Evolutionary conservation across 495 filamentous ascomycete species (phyloP), one percentile per base, ranked within the genome.

Genomic region (Parathielavia hyrcaniae): DNA sequence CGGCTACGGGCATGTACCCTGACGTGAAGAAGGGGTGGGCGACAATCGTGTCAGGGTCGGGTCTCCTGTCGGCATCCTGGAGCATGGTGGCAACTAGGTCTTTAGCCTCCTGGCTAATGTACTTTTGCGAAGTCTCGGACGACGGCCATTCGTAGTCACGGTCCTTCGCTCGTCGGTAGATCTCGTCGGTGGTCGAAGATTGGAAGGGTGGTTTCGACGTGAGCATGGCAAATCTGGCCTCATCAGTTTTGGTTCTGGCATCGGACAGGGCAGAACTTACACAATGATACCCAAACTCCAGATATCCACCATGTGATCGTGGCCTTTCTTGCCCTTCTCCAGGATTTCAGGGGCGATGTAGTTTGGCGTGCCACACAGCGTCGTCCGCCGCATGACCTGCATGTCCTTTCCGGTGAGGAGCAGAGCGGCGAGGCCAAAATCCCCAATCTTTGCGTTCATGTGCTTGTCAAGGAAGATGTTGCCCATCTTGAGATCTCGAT

Each of bases 321-420:
- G 91, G 0, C 91, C 91, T 50, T 87, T 86, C 67, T 87, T 91
- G 50, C 86, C 86, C 70, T 86, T 87, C 63, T 88, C 85, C 34
- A 97, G 77, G 55, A 99, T 91, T 66, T 99, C 93, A 0, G 93
- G 93, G 0, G 95, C 95, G 62, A 99, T 95, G 71, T 99, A 99
- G 69, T 97, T 97, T 2, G 95, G 95, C 13, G 95, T 97, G 34
- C 95, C 95, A 62, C 95, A 99, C 48, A 99, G 78, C 0, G 95
- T 99, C 39, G 85, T 95, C 64, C 95, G 83, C 64, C 86, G 80
- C 68, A 77, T 82, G 57, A 79, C 75, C 62, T 85, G 83, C 72
- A 88, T 87, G 59, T 96, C 91, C 67, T 84, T 89, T 55, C 89
- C 86, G 1, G 90, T 90, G 22, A 97, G 77, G 26, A 96, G 79